Evolutionary conservation across 2,329 filamentous ascomycete species (phyloP), one percentile per base, ranked within the genome.

Genomic region (Clarireedia paspali): DNA sequence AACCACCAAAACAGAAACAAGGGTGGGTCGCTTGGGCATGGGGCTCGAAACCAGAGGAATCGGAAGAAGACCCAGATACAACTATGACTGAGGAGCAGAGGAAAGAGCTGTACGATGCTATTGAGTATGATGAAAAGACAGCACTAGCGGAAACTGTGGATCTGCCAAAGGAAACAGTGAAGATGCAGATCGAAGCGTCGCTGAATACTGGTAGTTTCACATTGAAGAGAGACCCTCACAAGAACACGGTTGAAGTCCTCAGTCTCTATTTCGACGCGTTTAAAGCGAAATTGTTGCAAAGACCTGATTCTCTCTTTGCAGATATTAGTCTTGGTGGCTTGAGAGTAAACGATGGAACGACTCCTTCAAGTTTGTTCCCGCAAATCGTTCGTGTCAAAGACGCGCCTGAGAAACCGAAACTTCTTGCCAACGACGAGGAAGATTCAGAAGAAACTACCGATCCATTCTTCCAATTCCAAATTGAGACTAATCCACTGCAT

Each of bases 81-180:
- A 83, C 90, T 58, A 95, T 99, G 79, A 95, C 89, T 0, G 94
- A 99, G 59, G 86, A 97, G 71, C 91, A 99, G 70, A 86, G 92
- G 44, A 91, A 97, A 70, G 92, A 99, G 72, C 80, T 99, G 9
- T 99, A 97, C 70, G 87, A 95, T 64, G 95, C 90, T 50, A 99
- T 99, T 65, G 94, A 97, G 66, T 99, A 92, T 85, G 89, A 99
- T 60, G 94, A 99, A 72, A 97, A 96, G 75, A 85, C 91, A 58
- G 89, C 88, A 2, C 79, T 99, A 40, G 80, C 90, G 0, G 91
- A 96, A 63, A 86, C 88, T 44, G 85, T 99, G 3, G 94, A 99
- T 64, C 78, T 91, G 34, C 95, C 95, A 0, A 83, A 89, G 53
- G 94, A 99, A 64, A 90, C 90, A 9, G 80, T 99, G 66, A 96